Percentiles rank a stretch among this genome's conserved stretches.
Evolutionary conservation across 1,284 basidiomycete species (phyloP).

Genomic region (Leccinum pachyderme): DNA sequence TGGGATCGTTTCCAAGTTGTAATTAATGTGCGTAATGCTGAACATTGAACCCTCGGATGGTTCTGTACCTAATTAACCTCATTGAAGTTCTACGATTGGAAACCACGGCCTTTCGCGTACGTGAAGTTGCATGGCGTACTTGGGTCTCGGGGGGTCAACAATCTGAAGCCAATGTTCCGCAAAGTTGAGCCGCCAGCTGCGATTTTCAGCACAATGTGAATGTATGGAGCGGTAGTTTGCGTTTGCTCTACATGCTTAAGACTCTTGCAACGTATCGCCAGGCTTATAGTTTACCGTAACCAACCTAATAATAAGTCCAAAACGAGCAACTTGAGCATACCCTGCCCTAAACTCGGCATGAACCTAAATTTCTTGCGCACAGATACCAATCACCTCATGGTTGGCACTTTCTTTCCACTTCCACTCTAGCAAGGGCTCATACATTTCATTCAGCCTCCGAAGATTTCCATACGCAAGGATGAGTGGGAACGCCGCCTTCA

Average conservation of each 20-base stretch:
- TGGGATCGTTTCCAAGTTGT: slow-evolving; percentile 60
- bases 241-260: not conserved
- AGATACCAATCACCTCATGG: slow-evolving; percentile 24
- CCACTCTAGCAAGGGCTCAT: slow-evolving; percentile 3
- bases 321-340: not conserved
- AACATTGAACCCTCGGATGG: not conserved
- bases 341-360: slow-evolving; percentile 33
- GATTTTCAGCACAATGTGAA: not conserved
- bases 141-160: not conserved
- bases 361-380: slow-evolving; percentile 26
- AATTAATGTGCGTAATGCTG: not conserved
- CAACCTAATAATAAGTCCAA: not conserved
- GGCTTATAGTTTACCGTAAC: not conserved
- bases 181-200: not conserved
- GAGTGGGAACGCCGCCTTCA: slow-evolving; percentile 76
- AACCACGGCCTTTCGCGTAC: not conserved
- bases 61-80: not conserved
- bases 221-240: not conserved
- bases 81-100: not conserved
- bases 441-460: slow-evolving; percentile 35
- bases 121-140: not conserved
- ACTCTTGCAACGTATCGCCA: not conserved
- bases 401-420: slow-evolving; percentile 21
- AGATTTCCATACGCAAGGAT: slow-evolving; percentile 59
- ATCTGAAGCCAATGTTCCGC: not conserved